phyloP scores from a whole-genome alignment of 805 yeast species.

The Jamesozyma spencerorum region DNA sequence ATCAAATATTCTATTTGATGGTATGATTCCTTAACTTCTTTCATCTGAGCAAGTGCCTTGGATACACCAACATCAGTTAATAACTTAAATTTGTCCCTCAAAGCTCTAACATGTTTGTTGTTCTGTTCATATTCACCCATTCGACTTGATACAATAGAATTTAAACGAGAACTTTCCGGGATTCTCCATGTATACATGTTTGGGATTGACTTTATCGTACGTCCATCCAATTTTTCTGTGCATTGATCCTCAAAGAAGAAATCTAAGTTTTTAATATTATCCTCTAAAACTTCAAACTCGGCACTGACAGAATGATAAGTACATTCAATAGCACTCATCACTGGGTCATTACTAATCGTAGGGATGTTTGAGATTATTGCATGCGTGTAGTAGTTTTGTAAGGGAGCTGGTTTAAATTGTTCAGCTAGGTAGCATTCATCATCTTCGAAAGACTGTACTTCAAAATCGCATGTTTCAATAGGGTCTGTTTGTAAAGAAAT shows the following conservation, averaged over 20 bases:
- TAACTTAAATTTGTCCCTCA: neutral
- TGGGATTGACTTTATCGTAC: constrained; percentile 23
- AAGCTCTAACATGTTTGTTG: constrained; percentile 2
- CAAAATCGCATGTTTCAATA: constrained; percentile 7
- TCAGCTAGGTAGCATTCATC: constrained; percentile 29
- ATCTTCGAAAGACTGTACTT: constrained; percentile 25
- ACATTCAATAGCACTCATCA: constrained; percentile 18
- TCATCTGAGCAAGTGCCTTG: neutral
- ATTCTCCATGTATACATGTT: constrained; percentile 33
- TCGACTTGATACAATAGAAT: constrained; percentile 6
- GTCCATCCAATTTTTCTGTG: constrained; percentile 13
- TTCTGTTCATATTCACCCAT: neutral
- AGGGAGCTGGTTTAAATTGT: constrained; percentile 14
- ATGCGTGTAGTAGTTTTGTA: constrained; percentile 15
- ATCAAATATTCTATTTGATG: constrained; percentile 8
- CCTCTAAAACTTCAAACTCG: constrained; percentile 28
- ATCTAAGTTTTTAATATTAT: constrained; percentile 24
- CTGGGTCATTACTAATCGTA: constrained; percentile 10
- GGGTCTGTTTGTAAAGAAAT: constrained; percentile 3
- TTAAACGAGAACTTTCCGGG: constrained; percentile 19
- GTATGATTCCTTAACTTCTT: constrained; percentile 5
- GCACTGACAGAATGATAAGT: constrained; percentile 25
- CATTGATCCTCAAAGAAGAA: constrained; percentile 30
- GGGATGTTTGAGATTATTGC: constrained; percentile 13
- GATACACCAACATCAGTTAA: neutral